Evolutionary conservation across 345 rosid genomes (phyloP).

Genomic region (Nasturtium officinale): DNA sequence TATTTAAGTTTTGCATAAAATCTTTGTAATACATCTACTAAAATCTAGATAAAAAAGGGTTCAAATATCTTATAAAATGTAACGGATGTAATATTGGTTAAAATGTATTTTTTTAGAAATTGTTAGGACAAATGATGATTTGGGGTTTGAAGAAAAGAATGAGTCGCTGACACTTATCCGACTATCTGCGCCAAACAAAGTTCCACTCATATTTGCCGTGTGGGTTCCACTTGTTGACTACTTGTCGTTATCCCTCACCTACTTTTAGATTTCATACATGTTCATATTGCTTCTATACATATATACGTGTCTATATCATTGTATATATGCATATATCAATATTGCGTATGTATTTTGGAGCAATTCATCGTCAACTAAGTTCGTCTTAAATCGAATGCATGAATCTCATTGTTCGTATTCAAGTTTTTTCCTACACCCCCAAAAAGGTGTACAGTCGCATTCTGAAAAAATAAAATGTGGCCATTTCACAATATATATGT

Average conservation of each 20-base stretch:
- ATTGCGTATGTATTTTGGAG: slow-evolving; percentile 16
- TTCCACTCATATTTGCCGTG: slow-evolving; percentile 43
- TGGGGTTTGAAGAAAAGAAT: slow-evolving; percentile 32
- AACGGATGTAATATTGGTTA: too few relatives aligned
- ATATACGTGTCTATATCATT: not conserved
- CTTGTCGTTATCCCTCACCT: slow-evolving; percentile 43
- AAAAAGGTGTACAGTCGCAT: not conserved
- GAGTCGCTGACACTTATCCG: slow-evolving; percentile 43
- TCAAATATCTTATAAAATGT: too few relatives aligned
- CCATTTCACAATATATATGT: not conserved
- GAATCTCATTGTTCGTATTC: slow-evolving; percentile 19
- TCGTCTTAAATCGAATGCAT: slow-evolving; percentile 15
- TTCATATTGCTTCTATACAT: slow-evolving; percentile 28
- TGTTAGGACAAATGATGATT: slow-evolving; percentile 30
- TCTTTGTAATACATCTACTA: too few relatives aligned
- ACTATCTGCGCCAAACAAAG: slow-evolving; percentile 47
- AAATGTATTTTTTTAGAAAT: not conserved
- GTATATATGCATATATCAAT: not conserved
- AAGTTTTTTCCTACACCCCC: not conserved
- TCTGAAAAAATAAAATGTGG: not conserved
- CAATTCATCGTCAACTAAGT: slow-evolving; percentile 30
- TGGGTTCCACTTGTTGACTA: slow-evolving; percentile 40
- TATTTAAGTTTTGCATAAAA: too few relatives aligned
- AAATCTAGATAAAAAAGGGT: too few relatives aligned
- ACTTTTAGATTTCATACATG: slow-evolving; percentile 31